Conservation (phyloP, 106 monocot genomes). For the Dioscorea alata region DNA sequence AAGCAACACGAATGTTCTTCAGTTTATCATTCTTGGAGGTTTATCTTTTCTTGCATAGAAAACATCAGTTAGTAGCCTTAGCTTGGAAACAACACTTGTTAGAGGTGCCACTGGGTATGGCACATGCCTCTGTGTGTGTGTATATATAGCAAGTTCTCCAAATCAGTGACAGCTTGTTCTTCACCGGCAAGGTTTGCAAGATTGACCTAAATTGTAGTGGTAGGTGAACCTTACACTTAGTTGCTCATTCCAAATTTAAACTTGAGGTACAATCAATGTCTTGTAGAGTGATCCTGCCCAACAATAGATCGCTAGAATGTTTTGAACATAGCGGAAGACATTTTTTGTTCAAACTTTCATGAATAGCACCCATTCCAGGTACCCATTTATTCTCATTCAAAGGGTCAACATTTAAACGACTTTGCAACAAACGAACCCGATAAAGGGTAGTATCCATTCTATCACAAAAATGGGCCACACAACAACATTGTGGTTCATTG, state of each 20-base stretch:
- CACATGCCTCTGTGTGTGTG: too few species aligned
- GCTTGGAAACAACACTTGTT: too few species aligned
- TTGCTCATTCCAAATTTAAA: slow-evolving; percentile 43
- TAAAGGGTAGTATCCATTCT: slow-evolving; percentile 56
- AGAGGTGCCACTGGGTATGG: too few species aligned
- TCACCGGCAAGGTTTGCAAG: too few species aligned
- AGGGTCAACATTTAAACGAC: slow-evolving; percentile 85
- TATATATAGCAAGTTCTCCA: too few species aligned
- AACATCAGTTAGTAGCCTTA: too few species aligned
- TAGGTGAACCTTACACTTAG: too few species aligned
- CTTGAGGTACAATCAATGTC: slow-evolving; percentile 83
- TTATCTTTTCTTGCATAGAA: too few species aligned
- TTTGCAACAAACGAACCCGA: slow-evolving; percentile 78
- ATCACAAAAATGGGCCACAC: slow-evolving; percentile 86
- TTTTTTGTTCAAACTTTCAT: slow-evolving; percentile 88
- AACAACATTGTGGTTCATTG: slow-evolving; percentile 26
- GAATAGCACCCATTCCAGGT: slow-evolving; percentile 69
- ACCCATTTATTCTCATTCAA: slow-evolving; percentile 84
- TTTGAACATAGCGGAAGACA: slow-evolving; percentile 70
- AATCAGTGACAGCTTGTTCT: too few species aligned
- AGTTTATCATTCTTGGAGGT: too few species aligned
- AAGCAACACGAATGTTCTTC: too few species aligned
- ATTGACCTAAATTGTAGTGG: too few species aligned
- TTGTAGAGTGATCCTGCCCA: slow-evolving; percentile 72
- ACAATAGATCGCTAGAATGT: slow-evolving; percentile 75